phyloP scores from a whole-genome alignment of 768 basidiomycete species.

The Lactarius vividus region DNA sequence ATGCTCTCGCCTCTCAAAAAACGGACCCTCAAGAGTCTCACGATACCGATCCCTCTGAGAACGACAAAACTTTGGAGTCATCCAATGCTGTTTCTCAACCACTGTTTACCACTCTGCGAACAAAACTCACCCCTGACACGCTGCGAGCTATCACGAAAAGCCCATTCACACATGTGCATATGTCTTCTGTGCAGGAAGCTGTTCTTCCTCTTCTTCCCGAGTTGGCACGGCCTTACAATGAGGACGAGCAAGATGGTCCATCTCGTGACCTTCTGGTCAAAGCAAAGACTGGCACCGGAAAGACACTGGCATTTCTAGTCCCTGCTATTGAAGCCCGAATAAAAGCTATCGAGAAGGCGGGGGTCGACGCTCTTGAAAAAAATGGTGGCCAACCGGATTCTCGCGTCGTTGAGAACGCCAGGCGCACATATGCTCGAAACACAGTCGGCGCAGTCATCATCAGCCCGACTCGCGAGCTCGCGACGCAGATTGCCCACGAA shows the following conservation, averaged over 20 bases:
- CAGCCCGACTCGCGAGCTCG: slow-evolving; percentile 87
- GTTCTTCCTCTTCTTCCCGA: slow-evolving; percentile 76
- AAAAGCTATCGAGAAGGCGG: slow-evolving; percentile 49
- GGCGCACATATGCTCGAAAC: slow-evolving; percentile 40
- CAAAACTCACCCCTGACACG: slow-evolving; percentile 36
- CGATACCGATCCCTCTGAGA: neutral
- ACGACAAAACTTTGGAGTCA: neutral
- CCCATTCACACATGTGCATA: slow-evolving; percentile 65
- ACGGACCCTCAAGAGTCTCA: neutral
- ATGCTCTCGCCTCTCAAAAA: slow-evolving; percentile 22
- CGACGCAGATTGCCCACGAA: slow-evolving; percentile 86
- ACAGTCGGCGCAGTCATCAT: slow-evolving; percentile 76
- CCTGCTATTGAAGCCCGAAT: slow-evolving; percentile 81
- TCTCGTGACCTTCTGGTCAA: slow-evolving; percentile 77
- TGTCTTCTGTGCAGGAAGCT: slow-evolving; percentile 81
- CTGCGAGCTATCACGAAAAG: slow-evolving; percentile 57
- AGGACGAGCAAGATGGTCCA: slow-evolving; percentile 29
- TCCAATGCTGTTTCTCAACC: slow-evolving; percentile 1
- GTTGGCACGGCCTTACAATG: slow-evolving; percentile 53
- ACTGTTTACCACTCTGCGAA: slow-evolving; percentile 36
- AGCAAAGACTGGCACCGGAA: slow-evolving; percentile 87
- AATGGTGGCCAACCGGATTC: slow-evolving; percentile 40
- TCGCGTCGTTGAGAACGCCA: slow-evolving; percentile 35
- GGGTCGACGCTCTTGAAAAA: slow-evolving; percentile 41
- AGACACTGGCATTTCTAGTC: slow-evolving; percentile 85